Conservation (phyloP, 1,139 yeast genomes). For the Casaregolazyma lundiana region DNA sequence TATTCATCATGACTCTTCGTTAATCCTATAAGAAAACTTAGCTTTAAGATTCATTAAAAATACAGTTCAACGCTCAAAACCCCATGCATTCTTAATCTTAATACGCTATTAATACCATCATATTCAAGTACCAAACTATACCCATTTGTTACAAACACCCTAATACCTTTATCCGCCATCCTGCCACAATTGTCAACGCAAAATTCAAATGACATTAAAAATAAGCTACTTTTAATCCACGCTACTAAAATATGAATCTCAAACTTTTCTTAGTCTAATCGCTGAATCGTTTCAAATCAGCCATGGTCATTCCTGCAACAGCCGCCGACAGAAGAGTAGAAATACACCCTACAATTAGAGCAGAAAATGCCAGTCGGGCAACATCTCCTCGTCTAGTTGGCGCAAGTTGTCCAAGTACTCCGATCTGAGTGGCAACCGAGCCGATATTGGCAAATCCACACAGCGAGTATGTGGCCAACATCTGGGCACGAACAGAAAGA, state of each 20-base stretch:
- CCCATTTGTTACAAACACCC: no score
- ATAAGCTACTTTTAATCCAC: neutral
- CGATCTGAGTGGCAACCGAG: constrained; percentile 59
- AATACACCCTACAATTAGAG: constrained; percentile 52
- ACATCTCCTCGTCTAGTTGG: constrained; percentile 50
- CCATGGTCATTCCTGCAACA: constrained; percentile 64
- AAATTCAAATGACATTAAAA: neutral
- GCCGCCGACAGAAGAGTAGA: constrained; percentile 59
- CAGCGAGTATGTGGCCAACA: constrained; percentile 60
- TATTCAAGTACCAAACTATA: no score
- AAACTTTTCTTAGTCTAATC: neutral
- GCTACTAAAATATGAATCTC: no score
- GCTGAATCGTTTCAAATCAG: constrained; percentile 36
- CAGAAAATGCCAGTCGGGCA: constrained; percentile 45
- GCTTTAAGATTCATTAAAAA: no score
- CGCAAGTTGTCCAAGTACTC: constrained; percentile 57
- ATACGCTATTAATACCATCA: no score
- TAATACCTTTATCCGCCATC: no score
- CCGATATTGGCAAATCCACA: constrained; percentile 67
- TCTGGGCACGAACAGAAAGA: constrained; percentile 50
- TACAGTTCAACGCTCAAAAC: no score
- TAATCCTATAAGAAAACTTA: no score
- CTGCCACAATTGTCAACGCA: no score
- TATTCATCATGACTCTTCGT: no score
- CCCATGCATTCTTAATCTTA: no score